Evolutionary conservation across 2,329 filamentous ascomycete species (phyloP).

Genomic region (Fusarium sp.): DNA sequence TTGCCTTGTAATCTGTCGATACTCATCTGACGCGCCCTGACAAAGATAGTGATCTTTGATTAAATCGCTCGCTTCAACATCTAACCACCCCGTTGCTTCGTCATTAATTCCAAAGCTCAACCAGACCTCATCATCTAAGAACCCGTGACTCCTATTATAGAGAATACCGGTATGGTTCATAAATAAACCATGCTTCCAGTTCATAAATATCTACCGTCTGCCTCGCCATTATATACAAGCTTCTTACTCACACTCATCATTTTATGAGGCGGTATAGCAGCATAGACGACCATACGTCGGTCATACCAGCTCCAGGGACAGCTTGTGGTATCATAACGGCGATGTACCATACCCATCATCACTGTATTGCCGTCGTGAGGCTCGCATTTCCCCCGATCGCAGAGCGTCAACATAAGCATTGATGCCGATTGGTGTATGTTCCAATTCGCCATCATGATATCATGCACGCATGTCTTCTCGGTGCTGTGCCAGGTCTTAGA

Average conservation of each 20-base stretch:
- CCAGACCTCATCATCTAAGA: neutral
- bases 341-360: neutral
- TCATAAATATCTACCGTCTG: neutral
- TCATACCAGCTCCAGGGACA: neutral
- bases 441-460: neutral
- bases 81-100: neutral
- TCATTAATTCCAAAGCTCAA: neutral
- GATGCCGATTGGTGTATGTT: neutral
- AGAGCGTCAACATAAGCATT: neutral
- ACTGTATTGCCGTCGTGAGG: neutral
- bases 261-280: neutral
- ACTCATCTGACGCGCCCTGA: neutral
- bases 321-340: neutral
- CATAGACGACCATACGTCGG: neutral
- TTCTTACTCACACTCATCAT: neutral
- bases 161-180: neutral
- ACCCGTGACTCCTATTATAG: neutral
- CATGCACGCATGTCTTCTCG: conserved; percentile 37
- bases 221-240: neutral
- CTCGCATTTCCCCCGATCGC: neutral
- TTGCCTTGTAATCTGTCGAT: neutral
- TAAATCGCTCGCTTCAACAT: neutral
- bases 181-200: neutral
- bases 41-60: neutral
- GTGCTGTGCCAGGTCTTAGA: neutral